Evolutionary conservation across 495 filamentous ascomycete genomes (phyloP), one percentile per base, ranked within the genome.

Genomic region (Antarctomyces pellizariae): DNA sequence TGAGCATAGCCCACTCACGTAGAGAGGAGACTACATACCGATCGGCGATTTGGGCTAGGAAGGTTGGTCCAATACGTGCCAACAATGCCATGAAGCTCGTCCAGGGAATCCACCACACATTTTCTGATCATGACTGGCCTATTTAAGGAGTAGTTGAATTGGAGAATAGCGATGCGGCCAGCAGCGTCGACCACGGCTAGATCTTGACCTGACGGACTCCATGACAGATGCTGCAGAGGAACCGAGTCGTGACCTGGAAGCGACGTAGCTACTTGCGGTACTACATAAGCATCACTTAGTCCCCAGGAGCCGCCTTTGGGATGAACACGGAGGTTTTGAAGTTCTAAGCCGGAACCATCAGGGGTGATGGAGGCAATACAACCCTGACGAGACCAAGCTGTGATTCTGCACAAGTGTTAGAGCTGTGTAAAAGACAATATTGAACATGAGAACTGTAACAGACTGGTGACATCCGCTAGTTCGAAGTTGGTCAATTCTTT

Each of bases 371-470:
- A 70, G 16, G 84, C 84, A 44, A 95, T 75, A 38, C 69, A 79
- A 30, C 86, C 86, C 41, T 68, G 55, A 31, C 71, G 77, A 10
- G 86, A 92, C 89, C 89, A 95, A 25, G 72, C 71, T 28, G 93
- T 62, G 34, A 63, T 71, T 37, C 80, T 91, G 38, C 8, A 4
- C 12, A 29, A 17, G 11, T 18, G 24, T 54, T 22, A 33, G 19
- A 9, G n/a, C 4, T 4, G 22, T 12, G 8, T 20, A 1, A 20
- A n/a, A 15, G 7, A 3, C 14, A 8, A 30, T 13, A 2, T n/a
- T n/a, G 17, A 10, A 6, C n/a, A n/a, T n/a, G 12, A 30, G 13
- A 11, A 19, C 7, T 27, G 13, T 25, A 26, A 63, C 69, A 52
- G 60, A 90, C 77, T 84, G 73, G 53, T 72, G 75, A 42, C 78